Evolutionary conservation across 768 basidiomycete genomes (phyloP), one percentile per base, ranked within the genome.

Genomic region (Hebeloma cylindrosporum): DNA sequence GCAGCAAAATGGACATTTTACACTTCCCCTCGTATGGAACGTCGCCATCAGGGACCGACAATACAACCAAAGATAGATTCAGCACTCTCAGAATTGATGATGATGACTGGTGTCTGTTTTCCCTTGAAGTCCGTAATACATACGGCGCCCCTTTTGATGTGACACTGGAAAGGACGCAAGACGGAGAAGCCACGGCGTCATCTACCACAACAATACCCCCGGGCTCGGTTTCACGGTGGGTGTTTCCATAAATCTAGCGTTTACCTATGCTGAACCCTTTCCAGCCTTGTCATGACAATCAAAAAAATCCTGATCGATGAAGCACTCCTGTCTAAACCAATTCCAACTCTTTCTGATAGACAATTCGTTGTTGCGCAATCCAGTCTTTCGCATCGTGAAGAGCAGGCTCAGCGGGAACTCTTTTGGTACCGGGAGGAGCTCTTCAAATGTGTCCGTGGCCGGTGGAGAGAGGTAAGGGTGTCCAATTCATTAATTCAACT

Each of bases 341-440:
- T 97, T 33, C 95, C 96, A 0, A 83, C 83, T 11, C 66, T 97
- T 28, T 86, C 90, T 10, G 84, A 92, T 48, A 77, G 92, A 20
- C 96, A 99, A 60, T 97, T 94, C 61, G 82, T 98, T 13, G 85
- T 96, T 0, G 76, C 84, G 18, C 88, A 88, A 54, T 79, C 84
- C 4, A 77, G 70, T 37, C 66, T 88, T 46, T 77, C 83, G 1
- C 60, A 65, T 8, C 68, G 64, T 33, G 84, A 90, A 52, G 77
- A 85, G 48, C 72, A 70, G 31, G 59, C 72, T 7, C 85, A 92
- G 60, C 75, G 82, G 28, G 88, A 93, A 59, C 61, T 94, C 11
- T 99, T 98, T 69, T 99, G 96, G 96, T 95, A 96, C 61, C 76
- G 94, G 26, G 94, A 99, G 62, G 82, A 85, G 51, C 67, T 99